These are phyloP conservation scores for Ceratocystis eucalypticola DNA, from an alignment of 2,329 filamentous ascomycete genomes.

Conservation along the genomic window DNA sequence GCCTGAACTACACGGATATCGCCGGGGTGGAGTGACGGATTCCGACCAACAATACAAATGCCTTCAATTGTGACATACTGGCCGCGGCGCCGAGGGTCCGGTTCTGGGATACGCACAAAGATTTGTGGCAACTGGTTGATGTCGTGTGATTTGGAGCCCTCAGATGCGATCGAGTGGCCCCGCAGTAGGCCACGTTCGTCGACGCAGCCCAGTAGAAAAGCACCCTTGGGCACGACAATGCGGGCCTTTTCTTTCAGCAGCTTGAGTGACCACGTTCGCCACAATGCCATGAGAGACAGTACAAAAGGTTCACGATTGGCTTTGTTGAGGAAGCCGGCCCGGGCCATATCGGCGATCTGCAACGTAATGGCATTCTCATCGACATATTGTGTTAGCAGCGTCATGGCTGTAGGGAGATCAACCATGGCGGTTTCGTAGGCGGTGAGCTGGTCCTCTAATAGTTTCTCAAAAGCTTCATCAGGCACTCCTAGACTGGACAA, in stretches of 20 bases:
- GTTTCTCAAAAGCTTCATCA: constrained; percentile 49
- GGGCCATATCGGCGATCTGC: constrained; percentile 59
- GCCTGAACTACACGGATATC: constrained; percentile 81
- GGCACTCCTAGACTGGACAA: constrained; percentile 63
- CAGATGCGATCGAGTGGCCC: constrained; percentile 48
- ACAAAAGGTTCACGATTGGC: constrained; percentile 61
- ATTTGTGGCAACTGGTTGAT: constrained; percentile 59
- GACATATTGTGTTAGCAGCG: constrained; percentile 58
- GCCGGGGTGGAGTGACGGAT: constrained; percentile 85
- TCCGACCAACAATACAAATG: constrained; percentile 72
- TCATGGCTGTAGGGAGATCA: constrained; percentile 48
- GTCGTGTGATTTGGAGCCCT: constrained; percentile 31
- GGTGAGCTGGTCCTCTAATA: constrained; percentile 53
- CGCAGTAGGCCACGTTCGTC: constrained; percentile 69
- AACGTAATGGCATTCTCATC: constrained; percentile 77
- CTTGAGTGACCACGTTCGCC: constrained; percentile 82
- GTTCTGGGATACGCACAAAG: constrained; percentile 65
- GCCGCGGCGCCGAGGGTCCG: constrained; percentile 39
- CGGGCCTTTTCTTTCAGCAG: constrained; percentile 84
- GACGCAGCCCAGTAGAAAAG: constrained; percentile 75
- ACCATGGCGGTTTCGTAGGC: constrained; percentile 58
- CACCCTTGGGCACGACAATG: constrained; percentile 67
- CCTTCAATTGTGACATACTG: constrained; percentile 62
- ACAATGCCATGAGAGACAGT: constrained; percentile 63
- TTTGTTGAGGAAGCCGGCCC: constrained; percentile 60